phyloP scores from a whole-genome alignment of 768 basidiomycete species.

The Suillus lakei region DNA sequence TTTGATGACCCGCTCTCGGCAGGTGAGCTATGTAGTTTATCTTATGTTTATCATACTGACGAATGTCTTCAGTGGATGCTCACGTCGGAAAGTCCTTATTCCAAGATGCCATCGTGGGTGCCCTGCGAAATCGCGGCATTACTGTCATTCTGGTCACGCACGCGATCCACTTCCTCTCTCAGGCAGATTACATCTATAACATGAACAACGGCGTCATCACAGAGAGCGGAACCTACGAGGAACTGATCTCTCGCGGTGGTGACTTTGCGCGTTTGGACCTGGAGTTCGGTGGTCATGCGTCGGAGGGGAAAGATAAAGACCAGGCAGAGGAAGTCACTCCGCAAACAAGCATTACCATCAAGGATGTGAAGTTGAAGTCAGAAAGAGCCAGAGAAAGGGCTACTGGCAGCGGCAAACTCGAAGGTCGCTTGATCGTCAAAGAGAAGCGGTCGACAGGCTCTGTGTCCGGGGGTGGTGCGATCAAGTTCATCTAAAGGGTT shows the following conservation, averaged over 20 bases:
- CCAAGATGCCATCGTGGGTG: slow-evolving; percentile 61
- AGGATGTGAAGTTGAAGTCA: slow-evolving; percentile 44
- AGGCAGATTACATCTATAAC: slow-evolving; percentile 56
- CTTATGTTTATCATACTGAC: background rate
- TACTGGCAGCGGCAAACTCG: slow-evolving; percentile 63
- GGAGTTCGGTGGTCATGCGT: slow-evolving; percentile 62
- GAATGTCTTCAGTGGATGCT: slow-evolving; percentile 57
- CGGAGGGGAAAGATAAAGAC: slow-evolving; percentile 38
- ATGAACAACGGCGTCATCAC: slow-evolving; percentile 48
- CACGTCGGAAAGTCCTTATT: slow-evolving; percentile 77
- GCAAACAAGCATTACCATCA: slow-evolving; percentile 25
- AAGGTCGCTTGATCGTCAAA: slow-evolving; percentile 67
- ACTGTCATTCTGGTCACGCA: slow-evolving; percentile 62
- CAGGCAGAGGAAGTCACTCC: slow-evolving; percentile 21
- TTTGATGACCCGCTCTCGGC: slow-evolving; percentile 72
- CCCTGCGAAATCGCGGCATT: slow-evolving; percentile 48
- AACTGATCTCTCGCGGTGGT: slow-evolving; percentile 53
- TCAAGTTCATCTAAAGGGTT: background rate
- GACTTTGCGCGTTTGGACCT: slow-evolving; percentile 60
- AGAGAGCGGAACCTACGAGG: slow-evolving; percentile 55
- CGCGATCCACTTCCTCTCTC: slow-evolving; percentile 56
- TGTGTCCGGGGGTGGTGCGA: slow-evolving; percentile 52
- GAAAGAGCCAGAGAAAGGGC: slow-evolving; percentile 38
- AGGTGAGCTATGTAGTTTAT: slow-evolving; percentile 38
- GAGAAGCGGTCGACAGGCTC: slow-evolving; percentile 72